Evolutionary conservation across 1,284 basidiomycete species (phyloP).

Genomic region (Stygiomarasmius scandens): DNA sequence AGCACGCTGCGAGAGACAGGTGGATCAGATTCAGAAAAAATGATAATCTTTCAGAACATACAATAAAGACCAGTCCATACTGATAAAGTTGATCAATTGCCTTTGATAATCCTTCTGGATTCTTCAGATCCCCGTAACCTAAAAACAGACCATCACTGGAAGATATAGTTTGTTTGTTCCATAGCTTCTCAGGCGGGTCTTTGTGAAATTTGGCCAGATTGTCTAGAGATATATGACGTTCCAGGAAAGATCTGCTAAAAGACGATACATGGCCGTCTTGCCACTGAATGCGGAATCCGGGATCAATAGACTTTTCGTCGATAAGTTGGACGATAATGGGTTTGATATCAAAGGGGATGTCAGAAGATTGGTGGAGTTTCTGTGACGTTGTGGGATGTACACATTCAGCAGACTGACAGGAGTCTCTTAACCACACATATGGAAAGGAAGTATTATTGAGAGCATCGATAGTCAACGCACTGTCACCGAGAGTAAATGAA

Average conservation of each 20-base stretch:
- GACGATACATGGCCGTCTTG: constrained; percentile 58
- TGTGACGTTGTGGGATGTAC: constrained; percentile 78
- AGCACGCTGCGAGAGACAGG: constrained; percentile 25
- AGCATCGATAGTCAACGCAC: constrained; percentile 17
- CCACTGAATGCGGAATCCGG: constrained; percentile 55
- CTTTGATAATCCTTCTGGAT: constrained; percentile 20
- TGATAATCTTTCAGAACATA: constrained; percentile 3
- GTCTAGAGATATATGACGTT: constrained; percentile 43
- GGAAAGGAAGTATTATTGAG: constrained; percentile 22
- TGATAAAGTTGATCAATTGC: constrained; percentile 39
- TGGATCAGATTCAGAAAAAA: neutral
- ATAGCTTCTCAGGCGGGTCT: constrained; percentile 10
- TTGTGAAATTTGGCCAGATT: constrained; percentile 17
- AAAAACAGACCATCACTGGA: constrained; percentile 12
- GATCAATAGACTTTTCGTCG: constrained; percentile 15
- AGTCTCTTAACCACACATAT: constrained; percentile 28
- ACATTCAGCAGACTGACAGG: constrained; percentile 41
- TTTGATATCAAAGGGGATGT: constrained; percentile 51
- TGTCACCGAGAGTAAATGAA: constrained; percentile 4
- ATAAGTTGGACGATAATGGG: constrained; percentile 41
- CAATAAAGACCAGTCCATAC: constrained; percentile 50
- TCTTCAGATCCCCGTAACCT: constrained; percentile 10
- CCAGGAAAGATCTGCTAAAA: constrained; percentile 52
- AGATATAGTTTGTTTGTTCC: constrained; percentile 13
- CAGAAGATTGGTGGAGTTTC: constrained; percentile 74